Evolutionary conservation across 345 rosid genomes (phyloP).

Genomic region (Jatropha curcas): DNA sequence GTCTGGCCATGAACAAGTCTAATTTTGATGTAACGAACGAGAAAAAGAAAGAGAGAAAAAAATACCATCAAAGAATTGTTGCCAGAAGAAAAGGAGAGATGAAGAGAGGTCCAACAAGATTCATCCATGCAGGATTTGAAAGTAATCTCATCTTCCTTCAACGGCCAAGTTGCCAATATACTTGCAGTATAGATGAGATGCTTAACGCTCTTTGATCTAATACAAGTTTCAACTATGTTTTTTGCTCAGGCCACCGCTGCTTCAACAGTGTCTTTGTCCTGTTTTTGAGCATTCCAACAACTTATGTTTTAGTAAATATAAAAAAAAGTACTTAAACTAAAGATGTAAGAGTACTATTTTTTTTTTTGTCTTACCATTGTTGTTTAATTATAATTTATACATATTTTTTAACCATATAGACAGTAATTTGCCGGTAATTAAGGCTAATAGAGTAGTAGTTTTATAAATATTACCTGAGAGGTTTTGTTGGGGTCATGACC

Average conservation of each 20-base stretch:
- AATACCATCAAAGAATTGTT: too few species aligned
- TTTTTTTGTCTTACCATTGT: too few species aligned
- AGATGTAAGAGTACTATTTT: too few species aligned
- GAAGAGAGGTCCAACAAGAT: slow-evolving; percentile 36
- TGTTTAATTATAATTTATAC: too few species aligned
- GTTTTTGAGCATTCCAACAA: not conserved
- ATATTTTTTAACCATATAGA: too few species aligned
- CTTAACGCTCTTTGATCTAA: slow-evolving; percentile 24
- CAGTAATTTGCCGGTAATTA: too few species aligned
- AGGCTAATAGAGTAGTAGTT: not conserved
- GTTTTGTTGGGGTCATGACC: slow-evolving; percentile 1
- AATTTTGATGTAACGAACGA: too few species aligned
- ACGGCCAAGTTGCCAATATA: slow-evolving; percentile 24
- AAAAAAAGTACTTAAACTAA: too few species aligned
- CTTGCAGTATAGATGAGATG: slow-evolving; percentile 37
- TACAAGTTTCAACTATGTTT: slow-evolving; percentile 21
- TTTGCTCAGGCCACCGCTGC: slow-evolving; percentile 23
- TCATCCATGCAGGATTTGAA: slow-evolving; percentile 22
- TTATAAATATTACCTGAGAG: slow-evolving; percentile 4
- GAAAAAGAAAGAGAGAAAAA: too few species aligned
- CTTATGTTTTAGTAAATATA: too few species aligned
- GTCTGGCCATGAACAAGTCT: too few species aligned
- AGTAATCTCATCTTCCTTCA: slow-evolving; percentile 19
- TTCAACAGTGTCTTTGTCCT: slow-evolving; percentile 29
- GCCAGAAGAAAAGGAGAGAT: slow-evolving; percentile 5